A percentile compares a stretch with the other conserved stretches of the same genome.
These are phyloP conservation scores for Gyromitra esculenta DNA, from an alignment of 2,329 filamentous ascomycete genomes.

Conservation along the genomic window DNA sequence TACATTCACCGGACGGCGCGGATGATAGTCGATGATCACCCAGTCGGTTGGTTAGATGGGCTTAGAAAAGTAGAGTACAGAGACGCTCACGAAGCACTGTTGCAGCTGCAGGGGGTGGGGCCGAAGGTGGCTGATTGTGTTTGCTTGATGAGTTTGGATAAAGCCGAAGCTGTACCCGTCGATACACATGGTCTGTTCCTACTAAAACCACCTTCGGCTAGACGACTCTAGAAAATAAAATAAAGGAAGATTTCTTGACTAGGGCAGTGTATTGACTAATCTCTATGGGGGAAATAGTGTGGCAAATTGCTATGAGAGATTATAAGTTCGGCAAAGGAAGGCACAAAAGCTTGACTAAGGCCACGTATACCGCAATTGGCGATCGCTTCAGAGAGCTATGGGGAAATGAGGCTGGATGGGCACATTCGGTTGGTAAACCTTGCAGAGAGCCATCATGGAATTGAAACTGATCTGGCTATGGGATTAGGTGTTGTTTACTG, in stretches of 20 bases:
- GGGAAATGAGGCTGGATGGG: conserved; percentile 96
- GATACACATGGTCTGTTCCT: conserved; percentile 78
- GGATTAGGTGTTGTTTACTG: conserved; percentile 78
- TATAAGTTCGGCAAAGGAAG: conserved; percentile 89
- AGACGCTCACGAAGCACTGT: conserved; percentile 79
- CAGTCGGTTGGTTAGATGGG: conserved; percentile 77
- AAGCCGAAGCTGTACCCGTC: conserved; percentile 93
- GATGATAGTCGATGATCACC: conserved; percentile 74
- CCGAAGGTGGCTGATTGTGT: conserved; percentile 98
- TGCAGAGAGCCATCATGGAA: background rate
- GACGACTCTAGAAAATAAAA: too few relatives aligned
- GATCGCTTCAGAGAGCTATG: conserved; percentile 89
- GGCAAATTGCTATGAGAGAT: conserved; percentile 96
- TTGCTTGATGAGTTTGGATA: conserved; percentile 93
- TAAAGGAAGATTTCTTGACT: background rate
- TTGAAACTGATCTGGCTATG: background rate
- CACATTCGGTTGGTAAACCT: conserved; percentile 73
- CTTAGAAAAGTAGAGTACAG: conserved; percentile 83
- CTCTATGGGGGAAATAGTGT: conserved; percentile 67
- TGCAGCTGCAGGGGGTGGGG: conserved; percentile 85
- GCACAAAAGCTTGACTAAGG: conserved; percentile 85
- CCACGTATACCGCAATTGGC: conserved; percentile 87
- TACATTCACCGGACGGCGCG: conserved; percentile 88
- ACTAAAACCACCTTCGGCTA: background rate
- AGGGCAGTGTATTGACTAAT: conserved; percentile 17